Conservation (phyloP, 2,329 filamentous ascomycete genomes). For the Ophiocordyceps sinensis region DNA sequence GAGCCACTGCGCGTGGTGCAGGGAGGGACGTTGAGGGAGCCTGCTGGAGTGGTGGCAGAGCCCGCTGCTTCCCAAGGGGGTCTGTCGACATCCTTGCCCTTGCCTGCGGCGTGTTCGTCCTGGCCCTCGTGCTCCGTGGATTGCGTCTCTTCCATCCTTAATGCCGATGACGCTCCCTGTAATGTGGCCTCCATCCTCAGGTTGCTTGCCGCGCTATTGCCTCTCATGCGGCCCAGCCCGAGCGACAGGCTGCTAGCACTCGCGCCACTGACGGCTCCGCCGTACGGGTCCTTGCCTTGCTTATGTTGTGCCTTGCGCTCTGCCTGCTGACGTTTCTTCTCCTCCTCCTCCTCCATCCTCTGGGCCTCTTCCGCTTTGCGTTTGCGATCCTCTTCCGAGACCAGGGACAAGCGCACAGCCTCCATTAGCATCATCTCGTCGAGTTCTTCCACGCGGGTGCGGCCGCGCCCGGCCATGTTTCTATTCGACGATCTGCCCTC, state of each 20-base stretch:
- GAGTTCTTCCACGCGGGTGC: conserved; percentile 62
- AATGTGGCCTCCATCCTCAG: conserved; percentile 41
- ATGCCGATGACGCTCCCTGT: conserved; percentile 24
- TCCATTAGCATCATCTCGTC: conserved; percentile 99
- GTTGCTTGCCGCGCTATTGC: conserved; percentile 46
- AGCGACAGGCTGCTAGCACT: conserved; percentile 53
- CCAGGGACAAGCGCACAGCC: conserved; percentile 81
- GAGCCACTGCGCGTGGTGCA: conserved; percentile 47
- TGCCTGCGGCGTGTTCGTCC: conserved; percentile 27
- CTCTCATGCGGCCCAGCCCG: conserved; percentile 41
- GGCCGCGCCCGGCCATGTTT: conserved; percentile 14
- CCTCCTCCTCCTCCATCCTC: conserved; percentile 62
- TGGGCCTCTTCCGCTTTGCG: conserved; percentile 47
- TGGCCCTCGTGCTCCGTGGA: conserved; percentile 9
- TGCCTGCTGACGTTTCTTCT: conserved; percentile 74
- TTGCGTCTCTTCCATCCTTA: conserved; percentile 10
- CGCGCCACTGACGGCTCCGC: conserved; percentile 22
- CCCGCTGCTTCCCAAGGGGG: conserved; percentile 9
- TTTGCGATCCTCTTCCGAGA: conserved; percentile 83
- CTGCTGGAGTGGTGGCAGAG: conserved; percentile 17
- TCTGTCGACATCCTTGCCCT: conserved; percentile 59
- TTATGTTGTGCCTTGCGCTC: conserved; percentile 67
- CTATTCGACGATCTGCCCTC: conserved; percentile 9
- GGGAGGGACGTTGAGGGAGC: conserved; percentile 29
- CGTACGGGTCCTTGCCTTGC: conserved; percentile 22